These are phyloP conservation scores for Pichia thaimueangensis DNA, from an alignment of 805 yeast genomes.

Conservation along the genomic window DNA sequence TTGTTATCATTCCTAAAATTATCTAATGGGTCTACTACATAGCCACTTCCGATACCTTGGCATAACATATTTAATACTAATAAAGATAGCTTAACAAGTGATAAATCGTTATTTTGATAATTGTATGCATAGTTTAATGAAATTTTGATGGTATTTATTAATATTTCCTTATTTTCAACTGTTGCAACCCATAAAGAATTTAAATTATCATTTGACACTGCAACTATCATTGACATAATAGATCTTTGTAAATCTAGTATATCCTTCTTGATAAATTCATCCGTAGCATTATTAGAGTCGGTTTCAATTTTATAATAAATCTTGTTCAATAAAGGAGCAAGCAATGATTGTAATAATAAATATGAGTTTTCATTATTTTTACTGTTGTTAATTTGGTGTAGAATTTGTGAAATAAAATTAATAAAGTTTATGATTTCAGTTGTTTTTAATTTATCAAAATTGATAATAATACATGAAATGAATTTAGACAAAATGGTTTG, in stretches of 20 bases:
- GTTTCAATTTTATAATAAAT: constrained; percentile 38
- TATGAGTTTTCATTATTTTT: constrained; percentile 50
- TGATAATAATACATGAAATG: constrained; percentile 56
- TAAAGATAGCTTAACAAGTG: constrained; percentile 62
- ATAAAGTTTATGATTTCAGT: constrained; percentile 75
- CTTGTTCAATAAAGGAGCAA: constrained; percentile 68
- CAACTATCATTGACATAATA: constrained; percentile 60
- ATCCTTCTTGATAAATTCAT: constrained; percentile 43
- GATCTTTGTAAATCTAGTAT: constrained; percentile 61
- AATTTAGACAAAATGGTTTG: constrained; percentile 56
- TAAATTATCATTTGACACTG: constrained; percentile 69
- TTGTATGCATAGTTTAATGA: constrained; percentile 59
- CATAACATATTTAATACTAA: constrained; percentile 61
- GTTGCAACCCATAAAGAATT: constrained; percentile 70
- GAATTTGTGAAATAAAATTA: constrained; percentile 80
- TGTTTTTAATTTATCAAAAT: constrained; percentile 49
- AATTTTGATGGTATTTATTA: constrained; percentile 56
- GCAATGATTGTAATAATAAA: constrained; percentile 62
- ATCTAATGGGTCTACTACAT: constrained; percentile 56
- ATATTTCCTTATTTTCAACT: constrained; percentile 47
- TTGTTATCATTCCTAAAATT: constrained; percentile 40
- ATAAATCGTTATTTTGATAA: constrained; percentile 48
- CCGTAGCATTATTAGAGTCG: constrained; percentile 18
- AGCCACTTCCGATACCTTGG: constrained; percentile 61
- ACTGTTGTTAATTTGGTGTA: constrained; percentile 57